Conservation (phyloP, 2,329 filamentous ascomycete species). For the Colletotrichum falcatum region DNA sequence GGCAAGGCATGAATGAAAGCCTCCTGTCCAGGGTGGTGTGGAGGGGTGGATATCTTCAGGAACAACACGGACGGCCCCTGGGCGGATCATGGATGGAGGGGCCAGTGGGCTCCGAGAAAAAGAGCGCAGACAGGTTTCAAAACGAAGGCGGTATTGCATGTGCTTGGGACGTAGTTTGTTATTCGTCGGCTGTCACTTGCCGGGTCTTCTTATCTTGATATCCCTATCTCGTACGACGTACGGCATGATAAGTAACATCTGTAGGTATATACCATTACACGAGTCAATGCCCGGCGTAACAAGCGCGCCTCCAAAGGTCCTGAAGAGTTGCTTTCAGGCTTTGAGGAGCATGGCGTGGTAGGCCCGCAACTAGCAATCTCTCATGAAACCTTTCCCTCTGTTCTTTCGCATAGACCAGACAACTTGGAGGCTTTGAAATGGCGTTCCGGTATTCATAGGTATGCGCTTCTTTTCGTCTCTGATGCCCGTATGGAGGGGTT, state of each 20-base stretch:
- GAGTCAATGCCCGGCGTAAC: background rate
- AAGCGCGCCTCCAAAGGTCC: background rate
- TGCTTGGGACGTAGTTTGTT: background rate
- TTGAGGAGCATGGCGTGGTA: background rate
- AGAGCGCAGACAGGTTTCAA: slow-evolving; percentile 41
- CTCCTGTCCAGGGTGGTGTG: slow-evolving; percentile 36
- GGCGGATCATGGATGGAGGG: slow-evolving; percentile 36
- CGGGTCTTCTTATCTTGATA: background rate
- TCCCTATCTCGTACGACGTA: background rate
- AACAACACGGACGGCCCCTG: slow-evolving; percentile 21
- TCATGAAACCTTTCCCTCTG: background rate
- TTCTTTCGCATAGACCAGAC: too few relatives aligned
- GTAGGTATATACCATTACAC: background rate
- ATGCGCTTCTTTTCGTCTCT: slow-evolving; percentile 8
- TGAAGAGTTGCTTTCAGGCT: background rate
- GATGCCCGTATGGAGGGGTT: slow-evolving; percentile 5
- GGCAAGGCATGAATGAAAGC: slow-evolving; percentile 18
- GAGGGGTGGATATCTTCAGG: slow-evolving; percentile 29
- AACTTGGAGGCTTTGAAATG: background rate
- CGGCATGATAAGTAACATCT: too few relatives aligned
- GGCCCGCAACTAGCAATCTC: background rate
- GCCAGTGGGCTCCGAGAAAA: slow-evolving; percentile 34
- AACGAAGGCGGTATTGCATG: slow-evolving; percentile 11
- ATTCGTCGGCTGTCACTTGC: too few relatives aligned
- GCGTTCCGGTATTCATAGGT: too few relatives aligned